Evolutionary conservation across 306 rosid genomes (phyloP), one percentile per base, ranked within the genome.

Genomic region (Ochetophila trinervis): DNA sequence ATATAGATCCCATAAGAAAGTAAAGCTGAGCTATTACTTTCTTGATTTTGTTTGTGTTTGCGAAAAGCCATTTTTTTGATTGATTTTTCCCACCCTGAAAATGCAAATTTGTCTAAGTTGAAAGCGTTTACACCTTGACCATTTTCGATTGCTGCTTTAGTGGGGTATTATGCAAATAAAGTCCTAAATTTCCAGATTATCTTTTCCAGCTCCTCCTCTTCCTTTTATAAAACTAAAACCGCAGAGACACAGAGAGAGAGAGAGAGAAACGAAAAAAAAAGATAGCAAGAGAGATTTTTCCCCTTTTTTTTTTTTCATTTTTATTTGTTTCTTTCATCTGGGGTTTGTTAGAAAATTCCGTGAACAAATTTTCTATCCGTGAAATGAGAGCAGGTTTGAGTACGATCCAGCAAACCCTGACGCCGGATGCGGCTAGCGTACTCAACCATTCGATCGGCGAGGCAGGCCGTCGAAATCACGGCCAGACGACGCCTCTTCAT

Each of bases 331-430:
- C 8, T 21, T 14, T 4, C 9, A 55, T 48, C 65, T 36, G 35
- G 71, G 71, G 71, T 21, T 54, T 13, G 16, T 9, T 54, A 4
- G 6, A 12, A 15, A 20, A 12, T 49, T 7, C 20, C 0, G 3
- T 0, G 10, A 54, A 8, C 8, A 22, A 4, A 44, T 21, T 4
- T 10, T 20, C 30, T 30, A 53, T 51, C n/a, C 35, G 50, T 20
- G 85, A 87, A 84, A 93, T 93, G 99, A 93, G 97, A 93, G 94
- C 97, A 22, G 97, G 96, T 36, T 70, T 90, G 52, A 90, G 96
- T 58, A 93, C 97, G 74, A 90, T 93, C 88, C 96, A 86, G 71
- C 97, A 93, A 76, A 93, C 99, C 83, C 91, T 90, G 71, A 90
- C 99, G 81, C 84, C 96, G 52, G 99, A 94, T 82, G 97, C 99